phyloP scores from a whole-genome alignment of 2,329 filamentous ascomycete genomes.

The Neoscytalidium dimidiatum region DNA sequence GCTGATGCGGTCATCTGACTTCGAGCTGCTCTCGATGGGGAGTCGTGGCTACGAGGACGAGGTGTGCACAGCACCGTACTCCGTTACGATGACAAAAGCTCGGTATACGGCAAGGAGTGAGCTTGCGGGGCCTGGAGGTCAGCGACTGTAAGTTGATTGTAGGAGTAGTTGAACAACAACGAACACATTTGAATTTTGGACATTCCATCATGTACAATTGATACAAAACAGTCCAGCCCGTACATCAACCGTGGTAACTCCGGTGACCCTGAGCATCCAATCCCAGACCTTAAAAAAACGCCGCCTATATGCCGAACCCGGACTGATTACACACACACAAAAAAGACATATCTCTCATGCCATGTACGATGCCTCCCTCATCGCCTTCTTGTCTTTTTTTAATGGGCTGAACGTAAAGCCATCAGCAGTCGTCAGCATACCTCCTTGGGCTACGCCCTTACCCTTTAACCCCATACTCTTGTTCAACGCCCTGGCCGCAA shows the following conservation, averaged over 20 bases:
- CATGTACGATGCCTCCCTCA: constrained; percentile 19
- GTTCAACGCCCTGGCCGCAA: constrained; percentile 39
- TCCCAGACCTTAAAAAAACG: background rate
- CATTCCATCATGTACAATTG: background rate
- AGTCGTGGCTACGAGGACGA: too few relatives aligned
- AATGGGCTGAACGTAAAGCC: constrained; percentile 42
- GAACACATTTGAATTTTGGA: background rate
- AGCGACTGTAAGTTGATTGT: too few relatives aligned
- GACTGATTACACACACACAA: background rate
- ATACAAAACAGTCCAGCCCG: background rate
- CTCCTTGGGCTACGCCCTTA: constrained; percentile 36
- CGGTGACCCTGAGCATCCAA: background rate
- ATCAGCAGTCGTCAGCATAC: constrained; percentile 39
- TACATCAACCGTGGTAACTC: background rate
- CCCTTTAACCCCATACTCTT: constrained; percentile 34
- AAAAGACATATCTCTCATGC: background rate
- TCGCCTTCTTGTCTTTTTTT: constrained; percentile 40
- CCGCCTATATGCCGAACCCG: background rate
- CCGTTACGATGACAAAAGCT: too few relatives aligned
- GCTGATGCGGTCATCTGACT: too few relatives aligned
- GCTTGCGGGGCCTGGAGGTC: too few relatives aligned
- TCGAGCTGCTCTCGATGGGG: too few relatives aligned
- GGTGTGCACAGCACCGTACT: too few relatives aligned
- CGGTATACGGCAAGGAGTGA: too few relatives aligned
- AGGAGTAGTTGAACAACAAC: too few relatives aligned